Base-by-base conservation (phyloP, 202 grass and related monocot genomes). In the Carex arenaria region DNA sequence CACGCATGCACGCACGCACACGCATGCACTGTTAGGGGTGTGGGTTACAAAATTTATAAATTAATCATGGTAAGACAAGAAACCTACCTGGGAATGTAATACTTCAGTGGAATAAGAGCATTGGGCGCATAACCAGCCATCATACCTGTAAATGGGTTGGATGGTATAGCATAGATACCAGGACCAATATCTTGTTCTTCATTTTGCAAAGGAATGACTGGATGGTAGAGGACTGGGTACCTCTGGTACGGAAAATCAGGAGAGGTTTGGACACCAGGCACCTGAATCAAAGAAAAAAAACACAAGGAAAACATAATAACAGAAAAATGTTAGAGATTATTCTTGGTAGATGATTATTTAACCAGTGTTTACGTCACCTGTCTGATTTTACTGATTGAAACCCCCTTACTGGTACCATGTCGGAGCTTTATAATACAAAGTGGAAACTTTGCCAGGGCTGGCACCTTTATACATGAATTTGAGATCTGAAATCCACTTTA, bases 161-260 rank as follows among this genome's bases (percentile, higher is more conserved):
- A 85, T 47, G 88, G 90, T 88, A 94, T 89, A 73, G 90, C 95
- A 87, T 98, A 98, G 71, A 98, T 94, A 80, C 95, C 95, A 43
- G 89, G 86, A 67, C 90, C 87, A 53, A 94, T 90, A 13, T 90
- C 69, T 61, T 87, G 78, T 64, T 93, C 87, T 64, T 94, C 87
- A 62, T 84, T 81, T 76, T 87, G 90, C 53, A 90, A 79, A 42
- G 85, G 72, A 82, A 61, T 12, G 53, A 90, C 57, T 26, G 91
- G 67, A 7, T 92, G 88, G 71, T 87, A 84, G 80, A 88, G 84
- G 68, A 88, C 17, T 5, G 81, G 81, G 85, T 86, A 69, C 92
- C 85, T 79, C 36, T 81, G 72, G 52, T 80, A 42, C 67, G 78
- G 19, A 23, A 63, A 40, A 65, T 84, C 68, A 56, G 57, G 70